These are phyloP conservation scores for Tricholoma hemisulphureum DNA, from an alignment of 768 basidiomycete species.

Conservation along the genomic window DNA sequence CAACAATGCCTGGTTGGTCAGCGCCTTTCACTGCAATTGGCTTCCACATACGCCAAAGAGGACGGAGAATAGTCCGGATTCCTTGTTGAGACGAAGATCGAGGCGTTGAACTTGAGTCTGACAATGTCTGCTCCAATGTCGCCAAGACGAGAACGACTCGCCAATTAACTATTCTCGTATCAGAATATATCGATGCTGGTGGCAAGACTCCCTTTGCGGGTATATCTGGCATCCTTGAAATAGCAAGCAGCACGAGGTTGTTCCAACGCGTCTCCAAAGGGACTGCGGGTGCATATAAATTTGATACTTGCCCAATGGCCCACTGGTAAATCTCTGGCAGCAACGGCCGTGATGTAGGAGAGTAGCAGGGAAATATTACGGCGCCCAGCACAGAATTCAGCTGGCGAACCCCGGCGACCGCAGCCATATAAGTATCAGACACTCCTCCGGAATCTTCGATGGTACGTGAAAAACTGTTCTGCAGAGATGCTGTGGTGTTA, in stretches of 20 bases:
- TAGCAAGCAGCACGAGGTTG: slow-evolving; percentile 39
- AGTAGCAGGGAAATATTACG: slow-evolving; percentile 25
- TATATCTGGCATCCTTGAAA: slow-evolving; percentile 17
- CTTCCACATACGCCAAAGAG: slow-evolving; percentile 46
- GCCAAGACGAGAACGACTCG: slow-evolving; percentile 41
- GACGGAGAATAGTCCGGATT: slow-evolving; percentile 26
- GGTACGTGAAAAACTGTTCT: background rate
- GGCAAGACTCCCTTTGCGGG: background rate
- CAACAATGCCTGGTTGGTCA: slow-evolving; percentile 23
- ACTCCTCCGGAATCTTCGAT: background rate
- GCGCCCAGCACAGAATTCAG: slow-evolving; percentile 21
- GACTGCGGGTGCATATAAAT: slow-evolving; percentile 29
- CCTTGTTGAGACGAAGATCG: slow-evolving; percentile 4
- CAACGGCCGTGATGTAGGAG: background rate
- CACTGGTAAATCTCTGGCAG: slow-evolving; percentile 20
- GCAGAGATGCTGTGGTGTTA: background rate
- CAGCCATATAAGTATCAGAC: background rate
- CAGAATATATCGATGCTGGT: background rate
- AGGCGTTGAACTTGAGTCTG: background rate
- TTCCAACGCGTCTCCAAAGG: slow-evolving; percentile 40
- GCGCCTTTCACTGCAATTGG: slow-evolving; percentile 5
- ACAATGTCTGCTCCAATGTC: slow-evolving; percentile 31
- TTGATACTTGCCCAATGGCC: slow-evolving; percentile 22
- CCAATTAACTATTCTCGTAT: slow-evolving; percentile 31
- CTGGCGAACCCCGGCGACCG: slow-evolving; percentile 8